Evolutionary conservation across 148 eudicot genomes (phyloP), one percentile per base, ranked within the genome.

Genomic region (Silene latifolia): DNA sequence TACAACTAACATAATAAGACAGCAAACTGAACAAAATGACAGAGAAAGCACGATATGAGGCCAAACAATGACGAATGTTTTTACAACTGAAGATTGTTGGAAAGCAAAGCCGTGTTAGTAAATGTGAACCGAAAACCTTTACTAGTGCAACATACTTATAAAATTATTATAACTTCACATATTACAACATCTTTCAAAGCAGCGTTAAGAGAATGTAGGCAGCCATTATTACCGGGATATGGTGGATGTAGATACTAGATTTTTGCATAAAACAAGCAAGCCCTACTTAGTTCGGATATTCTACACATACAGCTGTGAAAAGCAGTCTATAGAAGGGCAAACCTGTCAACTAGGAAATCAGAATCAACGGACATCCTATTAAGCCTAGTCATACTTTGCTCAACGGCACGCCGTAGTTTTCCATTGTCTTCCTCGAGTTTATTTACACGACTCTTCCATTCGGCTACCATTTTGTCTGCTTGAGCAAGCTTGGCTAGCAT

Each of bases 281-380:
- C 27, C 21, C 11, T 5, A 32, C 9, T 27, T 51, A 62, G n/a
- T 23, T 62, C 51, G 42, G 5, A 35, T 35, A 35, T 35, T 35
- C 42, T 35, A 27, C 42, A 32, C 44, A 61, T 67, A 56, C 17
- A 39, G 42, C 44, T 7, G 12, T 27, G 17, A 11, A 63, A 74
- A 18, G 51, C 10, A 51, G 10, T 58, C 39, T 39, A 70, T 5
- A 51, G 48, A 72, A 64, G 71, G 32, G 47, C 84, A 66, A 67
- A 95, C 99, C 99, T 88, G 94, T 95, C 99, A 35, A 95, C 99
- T 42, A 88, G 85, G 84, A 82, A 89, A 88, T 92, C 97, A 20
- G 99, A 95, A 79, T 95, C 99, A 85, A 92, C 82, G 6, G 99
- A 95, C 99, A 92, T 95, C 79, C 99, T 90, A 79, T 92, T 95